Conservation (phyloP, 306 rosid species). For the Medicago lupulina region DNA sequence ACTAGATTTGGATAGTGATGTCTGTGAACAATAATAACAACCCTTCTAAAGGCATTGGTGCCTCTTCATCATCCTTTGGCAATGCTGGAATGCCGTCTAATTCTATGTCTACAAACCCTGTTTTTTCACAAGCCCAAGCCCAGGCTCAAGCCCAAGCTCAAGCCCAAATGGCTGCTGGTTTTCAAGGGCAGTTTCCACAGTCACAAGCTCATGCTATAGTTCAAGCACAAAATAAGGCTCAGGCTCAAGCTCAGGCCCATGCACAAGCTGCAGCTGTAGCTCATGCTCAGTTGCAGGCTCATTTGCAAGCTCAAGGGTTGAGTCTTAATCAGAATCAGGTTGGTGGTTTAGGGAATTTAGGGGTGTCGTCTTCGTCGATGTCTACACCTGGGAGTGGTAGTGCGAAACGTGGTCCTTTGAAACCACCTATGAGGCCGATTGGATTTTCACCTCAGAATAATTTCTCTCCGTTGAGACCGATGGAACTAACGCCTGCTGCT, state of each 20-base stretch:
- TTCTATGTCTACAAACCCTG: constrained; percentile 65
- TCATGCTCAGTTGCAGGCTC: constrained; percentile 93
- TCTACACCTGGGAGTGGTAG: constrained; percentile 61
- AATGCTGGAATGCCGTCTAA: constrained; percentile 69
- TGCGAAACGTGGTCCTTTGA: constrained; percentile 70
- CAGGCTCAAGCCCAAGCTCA: constrained; percentile 74
- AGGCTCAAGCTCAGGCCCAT: constrained; percentile 76
- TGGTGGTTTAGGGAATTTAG: constrained; percentile 67
- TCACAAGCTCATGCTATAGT: constrained; percentile 95
- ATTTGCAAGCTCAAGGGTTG: constrained; percentile 91
- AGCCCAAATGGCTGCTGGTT: constrained; percentile 72
- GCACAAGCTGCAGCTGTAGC: constrained; percentile 67
- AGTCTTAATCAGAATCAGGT: constrained; percentile 66
- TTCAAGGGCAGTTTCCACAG: constrained; percentile 79
- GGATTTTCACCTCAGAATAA: constrained; percentile 64
- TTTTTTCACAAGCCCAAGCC: constrained; percentile 73
- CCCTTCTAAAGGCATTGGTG: constrained; percentile 80
- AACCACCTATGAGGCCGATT: constrained; percentile 88
- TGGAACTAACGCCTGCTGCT: constrained; percentile 81
- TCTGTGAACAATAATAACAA: constrained; percentile 88
- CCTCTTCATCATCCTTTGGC: constrained; percentile 80
- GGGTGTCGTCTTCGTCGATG: constrained; percentile 55
- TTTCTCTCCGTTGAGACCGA: constrained; percentile 70
- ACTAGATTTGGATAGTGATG: constrained; percentile 63
- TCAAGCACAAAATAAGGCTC: constrained; percentile 87